Conservation (phyloP, 2,329 filamentous ascomycete species). For the Xylariales sp. region DNA sequence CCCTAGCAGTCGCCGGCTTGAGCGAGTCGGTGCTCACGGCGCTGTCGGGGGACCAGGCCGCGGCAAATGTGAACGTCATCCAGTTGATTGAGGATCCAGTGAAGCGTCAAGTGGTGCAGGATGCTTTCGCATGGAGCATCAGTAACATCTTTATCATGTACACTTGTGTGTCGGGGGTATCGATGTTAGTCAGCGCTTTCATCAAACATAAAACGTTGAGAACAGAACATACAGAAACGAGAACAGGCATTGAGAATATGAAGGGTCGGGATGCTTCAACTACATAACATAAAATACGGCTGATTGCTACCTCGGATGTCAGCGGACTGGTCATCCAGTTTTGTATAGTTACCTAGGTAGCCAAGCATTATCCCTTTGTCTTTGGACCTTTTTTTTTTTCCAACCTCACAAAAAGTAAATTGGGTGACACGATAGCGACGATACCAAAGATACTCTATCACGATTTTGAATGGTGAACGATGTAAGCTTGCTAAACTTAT, state of each 20-base stretch:
- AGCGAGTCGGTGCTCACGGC: conserved; percentile 21
- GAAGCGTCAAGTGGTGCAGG: conserved; percentile 33
- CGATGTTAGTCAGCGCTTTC: conserved; percentile 36
- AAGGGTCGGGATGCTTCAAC: too few species aligned
- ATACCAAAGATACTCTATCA: too few species aligned
- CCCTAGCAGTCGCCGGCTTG: conserved; percentile 16
- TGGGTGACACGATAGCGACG: too few species aligned
- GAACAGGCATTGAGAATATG: conserved; percentile 46
- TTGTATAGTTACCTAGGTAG: too few species aligned
- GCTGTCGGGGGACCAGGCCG: conserved; percentile 36
- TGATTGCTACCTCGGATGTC: too few species aligned
- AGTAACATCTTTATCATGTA: conserved; percentile 45
- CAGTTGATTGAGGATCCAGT: conserved; percentile 28
- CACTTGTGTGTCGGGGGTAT: conserved; percentile 33
- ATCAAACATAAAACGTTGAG: conserved; percentile 39
- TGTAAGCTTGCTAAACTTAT: too few species aligned
- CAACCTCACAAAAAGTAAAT: too few species aligned
- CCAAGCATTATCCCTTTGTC: too few species aligned
- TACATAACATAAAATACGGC: too few species aligned
- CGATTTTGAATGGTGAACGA: too few species aligned
- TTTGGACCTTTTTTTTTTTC: too few species aligned
- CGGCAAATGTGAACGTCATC: conserved; percentile 40
- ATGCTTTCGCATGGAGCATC: conserved; percentile 44
- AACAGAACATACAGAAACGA: conserved; percentile 45
- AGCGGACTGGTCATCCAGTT: too few species aligned